Percentiles rank a stretch among this genome's conserved stretches.
phyloP scores from a whole-genome alignment of 2,329 filamentous ascomycete species.

The Sarocladiaceae sp. region DNA sequence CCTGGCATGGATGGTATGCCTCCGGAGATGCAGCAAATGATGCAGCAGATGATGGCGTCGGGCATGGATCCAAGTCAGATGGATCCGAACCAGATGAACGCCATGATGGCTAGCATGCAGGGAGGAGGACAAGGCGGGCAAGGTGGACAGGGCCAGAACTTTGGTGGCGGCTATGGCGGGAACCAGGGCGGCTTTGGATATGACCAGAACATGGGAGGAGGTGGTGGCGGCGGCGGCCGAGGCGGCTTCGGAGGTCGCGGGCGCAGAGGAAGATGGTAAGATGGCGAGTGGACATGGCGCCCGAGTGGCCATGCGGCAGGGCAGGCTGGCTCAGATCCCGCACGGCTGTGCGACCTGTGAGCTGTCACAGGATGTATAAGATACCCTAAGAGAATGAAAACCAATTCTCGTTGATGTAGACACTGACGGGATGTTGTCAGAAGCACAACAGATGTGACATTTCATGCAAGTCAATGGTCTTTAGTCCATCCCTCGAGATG shows the following conservation, averaged over 20 bases:
- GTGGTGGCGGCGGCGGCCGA: conserved; percentile 25
- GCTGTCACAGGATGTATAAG: no score
- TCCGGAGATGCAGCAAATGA: conserved; percentile 61
- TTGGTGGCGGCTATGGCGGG: conserved; percentile 45
- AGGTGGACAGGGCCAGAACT: conserved; percentile 43
- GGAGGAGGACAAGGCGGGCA: conserved; percentile 29
- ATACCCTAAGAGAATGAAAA: no score
- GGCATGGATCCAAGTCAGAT: conserved; percentile 62
- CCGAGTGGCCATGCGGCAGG: no score
- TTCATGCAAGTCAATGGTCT: no score
- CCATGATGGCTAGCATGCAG: conserved; percentile 56
- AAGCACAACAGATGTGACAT: no score
- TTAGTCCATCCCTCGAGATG: no score
- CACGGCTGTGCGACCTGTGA: no score
- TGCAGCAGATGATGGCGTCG: conserved; percentile 63
- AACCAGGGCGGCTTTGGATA: conserved; percentile 47
- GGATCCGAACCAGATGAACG: conserved; percentile 51
- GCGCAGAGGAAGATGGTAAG: conserved; percentile 22
- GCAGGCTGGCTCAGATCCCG: no score
- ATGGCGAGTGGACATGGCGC: no score
- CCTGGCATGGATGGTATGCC: conserved; percentile 57
- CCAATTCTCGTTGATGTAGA: no score
- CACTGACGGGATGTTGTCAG: no score
- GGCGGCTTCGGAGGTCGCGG: conserved; percentile 26
- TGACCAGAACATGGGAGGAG: conserved; percentile 40